A percentile compares a stretch with the other conserved stretches of the same genome.
Evolutionary conservation across 2,329 filamentous ascomycete genomes (phyloP).

Genomic region (Penicillium frequentans): DNA sequence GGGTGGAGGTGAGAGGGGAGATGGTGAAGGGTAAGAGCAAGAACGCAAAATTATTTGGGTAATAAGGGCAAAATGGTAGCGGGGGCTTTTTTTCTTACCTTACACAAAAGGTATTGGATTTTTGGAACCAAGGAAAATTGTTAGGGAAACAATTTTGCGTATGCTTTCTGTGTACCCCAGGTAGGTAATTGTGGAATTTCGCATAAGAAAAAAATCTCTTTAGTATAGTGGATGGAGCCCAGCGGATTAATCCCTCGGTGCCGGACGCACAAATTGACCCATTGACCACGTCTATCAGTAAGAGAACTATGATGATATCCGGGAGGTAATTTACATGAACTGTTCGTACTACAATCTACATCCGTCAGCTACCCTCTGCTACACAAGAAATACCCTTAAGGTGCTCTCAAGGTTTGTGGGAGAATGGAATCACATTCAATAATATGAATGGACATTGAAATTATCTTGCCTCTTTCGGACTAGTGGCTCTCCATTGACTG

Average conservation of each 20-base stretch:
- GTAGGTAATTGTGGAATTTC: constrained; percentile 12
- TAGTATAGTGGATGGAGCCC: constrained; percentile 12
- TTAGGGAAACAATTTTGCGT: not conserved
- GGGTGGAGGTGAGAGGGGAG: constrained; percentile 23
- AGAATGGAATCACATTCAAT: not conserved
- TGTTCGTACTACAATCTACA: not conserved
- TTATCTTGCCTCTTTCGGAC: not conserved
- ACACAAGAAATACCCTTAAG: not conserved
- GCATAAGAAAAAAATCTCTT: constrained; percentile 16
- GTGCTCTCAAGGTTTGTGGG: not conserved
- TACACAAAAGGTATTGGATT: not conserved
- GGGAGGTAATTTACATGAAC: not conserved
- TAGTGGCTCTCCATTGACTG: not conserved
- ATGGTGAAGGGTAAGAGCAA: constrained; percentile 19
- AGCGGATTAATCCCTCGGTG: constrained; percentile 17
- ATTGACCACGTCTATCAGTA: not conserved
- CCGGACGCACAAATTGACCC: constrained; percentile 11
- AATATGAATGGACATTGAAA: not conserved
- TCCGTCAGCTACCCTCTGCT: not conserved
- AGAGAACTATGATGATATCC: not conserved
- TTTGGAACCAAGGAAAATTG: not conserved
- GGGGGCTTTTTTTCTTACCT: constrained; percentile 14
- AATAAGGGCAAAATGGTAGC: constrained; percentile 24
- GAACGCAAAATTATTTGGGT: constrained; percentile 29
- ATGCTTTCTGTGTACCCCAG: constrained; percentile 7